These are phyloP conservation scores for Erodium trifolium DNA, from an alignment of 441 rosid species.

Conservation along the genomic window DNA sequence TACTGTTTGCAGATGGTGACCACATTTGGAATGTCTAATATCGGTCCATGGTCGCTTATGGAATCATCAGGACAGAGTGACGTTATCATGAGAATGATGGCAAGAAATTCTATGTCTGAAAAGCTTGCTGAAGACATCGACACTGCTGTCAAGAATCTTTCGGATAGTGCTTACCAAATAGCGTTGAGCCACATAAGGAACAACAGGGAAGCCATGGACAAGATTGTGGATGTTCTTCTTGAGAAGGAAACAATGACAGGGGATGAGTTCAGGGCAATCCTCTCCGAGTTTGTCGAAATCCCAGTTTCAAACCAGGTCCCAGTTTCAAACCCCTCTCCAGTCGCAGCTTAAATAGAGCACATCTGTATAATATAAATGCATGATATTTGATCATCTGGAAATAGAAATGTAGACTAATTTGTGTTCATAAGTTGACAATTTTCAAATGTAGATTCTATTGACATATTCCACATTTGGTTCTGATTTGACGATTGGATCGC, in stretches of 20 bases:
- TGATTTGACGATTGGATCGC: not conserved
- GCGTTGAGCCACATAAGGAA: conserved; percentile 64
- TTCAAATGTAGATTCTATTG: not conserved
- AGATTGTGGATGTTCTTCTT: conserved; percentile 82
- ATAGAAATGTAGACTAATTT: not conserved
- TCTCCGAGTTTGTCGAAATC: conserved; percentile 79
- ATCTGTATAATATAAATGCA: not conserved
- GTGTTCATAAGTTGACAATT: not conserved
- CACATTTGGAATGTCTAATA: conserved; percentile 93
- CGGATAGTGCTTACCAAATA: conserved; percentile 72
- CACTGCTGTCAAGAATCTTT: conserved; percentile 57
- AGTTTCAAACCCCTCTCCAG: conserved; percentile 46
- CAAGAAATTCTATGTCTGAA: conserved; percentile 94
- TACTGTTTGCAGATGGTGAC: conserved; percentile 62
- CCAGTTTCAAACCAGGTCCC: conserved; percentile 69
- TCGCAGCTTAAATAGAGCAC: conserved; percentile 33
- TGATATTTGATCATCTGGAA: not conserved
- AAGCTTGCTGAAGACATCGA: conserved; percentile 88
- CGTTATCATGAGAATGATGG: conserved; percentile 99
- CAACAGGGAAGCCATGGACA: conserved; percentile 95
- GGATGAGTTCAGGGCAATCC: conserved; percentile 82
- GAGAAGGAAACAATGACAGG: conserved; percentile 84
- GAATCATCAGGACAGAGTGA: conserved; percentile 72
- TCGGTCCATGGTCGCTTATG: conserved; percentile 96
- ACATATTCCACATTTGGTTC: not conserved